Evolutionary conservation across 345 rosid species (phyloP), one percentile per base, ranked within the genome.

Genomic region (Ceriops decandra): DNA sequence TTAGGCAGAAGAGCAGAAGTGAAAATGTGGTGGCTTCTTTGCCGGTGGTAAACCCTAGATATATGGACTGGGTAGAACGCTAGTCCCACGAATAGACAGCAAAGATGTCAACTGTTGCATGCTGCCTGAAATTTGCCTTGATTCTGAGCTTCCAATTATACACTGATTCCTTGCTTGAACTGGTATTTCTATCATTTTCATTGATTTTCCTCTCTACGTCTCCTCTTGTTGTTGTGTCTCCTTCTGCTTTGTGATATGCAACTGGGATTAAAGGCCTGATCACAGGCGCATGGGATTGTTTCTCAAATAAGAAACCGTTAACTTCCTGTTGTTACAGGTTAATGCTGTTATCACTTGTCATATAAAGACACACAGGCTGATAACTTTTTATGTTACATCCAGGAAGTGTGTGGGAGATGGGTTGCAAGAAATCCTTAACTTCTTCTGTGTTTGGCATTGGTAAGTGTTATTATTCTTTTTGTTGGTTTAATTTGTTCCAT

Each of bases 341-440:
- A 52, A 36, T 61, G 33, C 31, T 24, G 2, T 22, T 28, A 24
- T 71, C 47, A 27, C 26, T 38, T 15, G 28, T 63, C 64, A 57
- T 24, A 31, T 5, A 28, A 2, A 42, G 60, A 56, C 33, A 5
- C 42, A 8, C 32, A 58, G 72, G 38, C 82, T 81, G 72, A 76
- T 63, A 22, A 60, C 64, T 65, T 64, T 27, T 62, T 17, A 62
- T 58, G 33, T 64, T 63, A 73, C 58, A 72, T 27, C 68, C 63
- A 67, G 71, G 71, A 31, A n/a, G 19, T 67, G n/a, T n/a, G 67
- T 53, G 76, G 76, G 26, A 36, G 36, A 11, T 67, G 71, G 71
- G 67, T 73, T 67, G 76, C 71, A 52, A 67, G 76, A 67, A 67
- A 73, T 60, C 76, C 76, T 17, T 28, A 47, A n/a, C 62, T 73